Conservation (phyloP, 805 yeast species). For the Yarrowia keelungensis region DNA sequence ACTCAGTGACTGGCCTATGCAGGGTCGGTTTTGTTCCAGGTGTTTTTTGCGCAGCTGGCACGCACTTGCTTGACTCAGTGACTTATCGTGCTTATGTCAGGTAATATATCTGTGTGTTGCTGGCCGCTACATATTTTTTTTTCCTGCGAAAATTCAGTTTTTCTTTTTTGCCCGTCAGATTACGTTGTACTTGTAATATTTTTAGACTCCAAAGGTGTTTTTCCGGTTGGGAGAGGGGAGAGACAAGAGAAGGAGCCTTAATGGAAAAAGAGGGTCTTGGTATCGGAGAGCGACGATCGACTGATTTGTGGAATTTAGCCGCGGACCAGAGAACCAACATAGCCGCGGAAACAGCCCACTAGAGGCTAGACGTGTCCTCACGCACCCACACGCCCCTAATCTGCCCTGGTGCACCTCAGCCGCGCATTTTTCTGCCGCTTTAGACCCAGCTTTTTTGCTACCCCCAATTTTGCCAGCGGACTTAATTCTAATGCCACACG, state of each 20-base stretch:
- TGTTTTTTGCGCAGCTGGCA: too few relatives aligned
- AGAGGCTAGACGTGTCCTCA: too few relatives aligned
- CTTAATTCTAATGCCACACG: constrained; percentile 1
- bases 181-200: constrained; percentile 3
- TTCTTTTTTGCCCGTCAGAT: background rate
- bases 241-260: too few relatives aligned
- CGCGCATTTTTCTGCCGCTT: constrained; percentile 24
- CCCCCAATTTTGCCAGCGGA: constrained; percentile 21
- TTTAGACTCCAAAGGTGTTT: constrained; percentile 11
- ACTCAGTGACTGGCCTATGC: constrained; percentile 14
- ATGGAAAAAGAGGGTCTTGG: too few relatives aligned
- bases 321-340: background rate
- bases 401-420: background rate
- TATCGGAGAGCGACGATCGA: too few relatives aligned
- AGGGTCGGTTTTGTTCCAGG: too few relatives aligned
- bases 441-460: background rate
- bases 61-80: constrained; percentile 5
- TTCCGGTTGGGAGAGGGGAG: constrained; percentile 23
- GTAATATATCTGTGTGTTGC: background rate
- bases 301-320: too few relatives aligned
- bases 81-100: background rate
- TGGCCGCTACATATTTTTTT: background rate
- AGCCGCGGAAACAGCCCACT: too few relatives aligned
- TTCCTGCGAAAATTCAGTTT: background rate
- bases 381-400: background rate